phyloP scores from a whole-genome alignment of 805 yeast species.

The Candida glaebosa region DNA sequence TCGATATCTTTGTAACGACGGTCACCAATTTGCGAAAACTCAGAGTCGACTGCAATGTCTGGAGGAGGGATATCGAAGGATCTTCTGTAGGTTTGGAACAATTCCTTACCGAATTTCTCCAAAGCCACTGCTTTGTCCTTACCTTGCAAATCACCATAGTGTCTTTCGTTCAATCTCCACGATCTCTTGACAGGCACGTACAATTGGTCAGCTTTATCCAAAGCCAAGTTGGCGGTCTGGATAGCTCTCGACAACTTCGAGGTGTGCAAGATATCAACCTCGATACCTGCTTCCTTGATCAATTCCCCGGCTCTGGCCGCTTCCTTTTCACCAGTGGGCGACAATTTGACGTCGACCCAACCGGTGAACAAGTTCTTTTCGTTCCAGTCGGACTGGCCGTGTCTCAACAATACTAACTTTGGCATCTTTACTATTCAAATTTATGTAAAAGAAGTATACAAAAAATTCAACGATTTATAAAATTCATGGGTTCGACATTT shows the following conservation, averaged over 20 bases:
- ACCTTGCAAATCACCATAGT: conserved; percentile 98
- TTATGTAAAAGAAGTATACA: not conserved
- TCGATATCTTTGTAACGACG: conserved; percentile 81
- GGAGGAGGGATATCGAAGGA: conserved; percentile 97
- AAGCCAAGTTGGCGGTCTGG: conserved; percentile 94
- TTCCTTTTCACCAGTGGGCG: conserved; percentile 82
- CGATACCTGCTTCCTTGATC: conserved; percentile 78
- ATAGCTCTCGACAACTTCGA: conserved; percentile 92
- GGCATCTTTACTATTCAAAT: conserved; percentile 26
- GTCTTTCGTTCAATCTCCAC: conserved; percentile 99
- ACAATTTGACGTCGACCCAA: conserved; percentile 93
- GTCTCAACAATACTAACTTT: conserved; percentile 89
- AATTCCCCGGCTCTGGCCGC: conserved; percentile 92
- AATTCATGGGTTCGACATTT: conserved; percentile 3
- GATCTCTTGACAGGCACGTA: conserved; percentile 91
- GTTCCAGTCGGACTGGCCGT: conserved; percentile 99
- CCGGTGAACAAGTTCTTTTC: conserved; percentile 98
- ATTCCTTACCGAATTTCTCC: conserved; percentile 82
- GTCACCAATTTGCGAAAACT: conserved; percentile 84
- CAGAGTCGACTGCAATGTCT: conserved; percentile 67
- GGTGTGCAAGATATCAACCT: conserved; percentile 87
- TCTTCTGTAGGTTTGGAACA: conserved; percentile 97
- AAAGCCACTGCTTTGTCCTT: conserved; percentile 95
- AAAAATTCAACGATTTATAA: no score
- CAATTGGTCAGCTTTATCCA: conserved; percentile 82